Evolutionary conservation across 352 stramenopile genomes (phyloP).

Genomic region (Achlya hypogyna): DNA sequence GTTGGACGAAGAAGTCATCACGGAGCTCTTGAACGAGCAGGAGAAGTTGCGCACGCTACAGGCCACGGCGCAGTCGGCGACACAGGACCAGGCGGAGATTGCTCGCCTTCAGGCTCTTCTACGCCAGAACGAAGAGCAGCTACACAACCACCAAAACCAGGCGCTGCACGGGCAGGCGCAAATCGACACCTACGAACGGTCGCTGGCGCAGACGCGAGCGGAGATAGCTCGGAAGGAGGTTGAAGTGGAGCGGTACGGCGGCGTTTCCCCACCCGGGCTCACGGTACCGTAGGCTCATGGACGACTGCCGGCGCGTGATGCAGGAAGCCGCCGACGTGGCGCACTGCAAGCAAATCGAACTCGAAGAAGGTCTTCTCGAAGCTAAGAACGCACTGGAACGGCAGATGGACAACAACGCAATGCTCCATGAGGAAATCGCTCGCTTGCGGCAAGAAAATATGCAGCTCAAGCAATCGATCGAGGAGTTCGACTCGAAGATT

Average conservation of each 20-base stretch:
- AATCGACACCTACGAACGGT: slow-evolving; percentile 54
- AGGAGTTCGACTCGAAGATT: slow-evolving; percentile 78
- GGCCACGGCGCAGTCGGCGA: slow-evolving; percentile 34
- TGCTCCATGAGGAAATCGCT: slow-evolving; percentile 66
- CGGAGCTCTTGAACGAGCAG: slow-evolving; percentile 74
- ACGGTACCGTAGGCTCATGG: slow-evolving; percentile 41
- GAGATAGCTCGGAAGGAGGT: slow-evolving; percentile 67
- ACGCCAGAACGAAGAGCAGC: slow-evolving; percentile 52
- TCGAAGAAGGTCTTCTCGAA: slow-evolving; percentile 73
- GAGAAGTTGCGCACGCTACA: slow-evolving; percentile 54
- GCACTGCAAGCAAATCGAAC: slow-evolving; percentile 70
- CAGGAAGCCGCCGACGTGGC: slow-evolving; percentile 73
- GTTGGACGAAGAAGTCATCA: slow-evolving; percentile 74
- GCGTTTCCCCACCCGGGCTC: background rate
- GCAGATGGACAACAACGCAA: slow-evolving; percentile 79
- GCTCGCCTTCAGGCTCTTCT: slow-evolving; percentile 54
- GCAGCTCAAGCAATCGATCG: slow-evolving; percentile 79
- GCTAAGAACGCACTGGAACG: slow-evolving; percentile 80
- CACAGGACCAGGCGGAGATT: slow-evolving; percentile 62
- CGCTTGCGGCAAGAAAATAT: slow-evolving; percentile 77
- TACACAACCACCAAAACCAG: slow-evolving; percentile 66
- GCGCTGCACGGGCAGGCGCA: slow-evolving; percentile 53
- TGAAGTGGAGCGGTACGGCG: slow-evolving; percentile 43
- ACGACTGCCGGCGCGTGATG: slow-evolving; percentile 77
- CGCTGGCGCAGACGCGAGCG: slow-evolving; percentile 43